phyloP scores from a whole-genome alignment of 306 rosid genomes.

The Styphnolobium japonicum region DNA sequence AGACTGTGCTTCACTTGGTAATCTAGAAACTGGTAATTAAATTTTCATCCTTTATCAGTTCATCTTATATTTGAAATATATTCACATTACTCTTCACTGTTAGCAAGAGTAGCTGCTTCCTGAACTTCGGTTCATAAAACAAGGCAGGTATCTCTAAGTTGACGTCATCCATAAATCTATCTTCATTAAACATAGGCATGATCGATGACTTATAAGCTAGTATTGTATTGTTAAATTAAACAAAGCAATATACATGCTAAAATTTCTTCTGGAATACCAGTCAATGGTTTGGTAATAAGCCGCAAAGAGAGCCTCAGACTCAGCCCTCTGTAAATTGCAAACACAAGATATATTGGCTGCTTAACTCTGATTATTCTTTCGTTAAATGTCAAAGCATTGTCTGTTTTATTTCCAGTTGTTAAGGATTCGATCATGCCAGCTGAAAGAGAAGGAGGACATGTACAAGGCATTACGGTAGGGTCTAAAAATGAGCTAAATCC shows the following conservation, averaged over 20 bases:
- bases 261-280: neutral
- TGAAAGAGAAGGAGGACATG: slow-evolving; percentile 1
- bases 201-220: neutral
- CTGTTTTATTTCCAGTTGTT: slow-evolving; percentile 28
- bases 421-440: neutral
- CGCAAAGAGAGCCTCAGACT: neutral
- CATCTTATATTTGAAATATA: neutral
- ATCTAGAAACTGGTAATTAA: neutral
- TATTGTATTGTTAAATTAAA: neutral
- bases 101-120: neutral
- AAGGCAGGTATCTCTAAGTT: neutral
- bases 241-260: neutral
- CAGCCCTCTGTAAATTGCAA: too few relatives aligned
- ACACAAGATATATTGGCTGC: neutral
- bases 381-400: neutral
- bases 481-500: neutral
- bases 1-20: neutral
- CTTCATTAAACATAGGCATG: neutral
- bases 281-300: neutral
- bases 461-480: neutral
- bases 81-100: too few relatives aligned
- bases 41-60: neutral
- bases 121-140: neutral
- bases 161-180: neutral
- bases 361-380: too few relatives aligned